Conservation (phyloP, 805 yeast species). For the Lachancea thermotolerans region DNA sequence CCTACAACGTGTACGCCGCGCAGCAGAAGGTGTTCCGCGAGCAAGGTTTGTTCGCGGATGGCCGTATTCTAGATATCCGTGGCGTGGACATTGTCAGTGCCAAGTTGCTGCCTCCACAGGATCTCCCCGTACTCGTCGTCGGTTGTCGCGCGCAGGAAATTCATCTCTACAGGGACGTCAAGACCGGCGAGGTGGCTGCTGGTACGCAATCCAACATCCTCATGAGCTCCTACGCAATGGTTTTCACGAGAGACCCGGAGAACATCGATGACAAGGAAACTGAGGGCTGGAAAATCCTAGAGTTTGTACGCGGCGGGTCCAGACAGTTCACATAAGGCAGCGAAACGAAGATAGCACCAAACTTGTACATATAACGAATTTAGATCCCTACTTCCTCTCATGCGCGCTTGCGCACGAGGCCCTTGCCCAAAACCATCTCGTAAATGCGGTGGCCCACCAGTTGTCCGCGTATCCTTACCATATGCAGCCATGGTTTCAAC, state of each 20-base stretch:
- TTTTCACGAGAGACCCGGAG: conserved; percentile 86
- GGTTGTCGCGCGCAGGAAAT: conserved; percentile 97
- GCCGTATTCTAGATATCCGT: conserved; percentile 86
- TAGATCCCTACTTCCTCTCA: not conserved
- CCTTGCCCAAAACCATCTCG: conserved; percentile 13
- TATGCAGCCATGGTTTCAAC: conserved; percentile 33
- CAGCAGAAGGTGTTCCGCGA: conserved; percentile 88
- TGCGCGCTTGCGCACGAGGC: conserved; percentile 6
- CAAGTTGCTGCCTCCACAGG: conserved; percentile 81
- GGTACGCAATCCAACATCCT: conserved; percentile 92
- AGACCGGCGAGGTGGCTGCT: conserved; percentile 91
- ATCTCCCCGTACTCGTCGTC: conserved; percentile 85
- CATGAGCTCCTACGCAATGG: conserved; percentile 94
- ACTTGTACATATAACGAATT: conserved; percentile 8
- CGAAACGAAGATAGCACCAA: conserved; percentile 3
- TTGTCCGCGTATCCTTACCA: conserved; percentile 22
- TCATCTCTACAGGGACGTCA: conserved; percentile 77
- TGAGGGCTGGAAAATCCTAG: conserved; percentile 95
- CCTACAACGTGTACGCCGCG: conserved; percentile 89
- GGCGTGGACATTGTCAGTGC: conserved; percentile 90
- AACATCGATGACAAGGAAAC: conserved; percentile 85
- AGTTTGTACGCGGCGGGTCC: conserved; percentile 89
- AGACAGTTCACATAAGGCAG: conserved; percentile 58
- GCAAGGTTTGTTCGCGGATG: conserved; percentile 86
- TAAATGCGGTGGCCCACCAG: conserved; percentile 19